These are phyloP conservation scores for Amylocystis lapponica DNA, from an alignment of 768 basidiomycete genomes.

Conservation along the genomic window DNA sequence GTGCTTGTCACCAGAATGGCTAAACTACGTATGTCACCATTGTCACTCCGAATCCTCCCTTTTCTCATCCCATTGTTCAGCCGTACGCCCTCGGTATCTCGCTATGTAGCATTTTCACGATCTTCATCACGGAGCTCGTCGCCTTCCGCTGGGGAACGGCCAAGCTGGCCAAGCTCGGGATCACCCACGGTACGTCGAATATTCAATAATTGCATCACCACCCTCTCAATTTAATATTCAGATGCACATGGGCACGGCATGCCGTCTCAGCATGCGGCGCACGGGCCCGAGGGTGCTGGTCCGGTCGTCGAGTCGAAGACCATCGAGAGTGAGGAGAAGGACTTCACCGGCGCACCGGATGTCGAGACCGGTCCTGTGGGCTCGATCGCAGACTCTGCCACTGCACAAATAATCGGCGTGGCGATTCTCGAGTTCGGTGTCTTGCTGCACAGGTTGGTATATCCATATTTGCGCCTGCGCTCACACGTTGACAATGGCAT, in stretches of 20 bases:
- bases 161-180: constrained; percentile 61
- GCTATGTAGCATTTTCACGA: constrained; percentile 72
- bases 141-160: constrained; percentile 85
- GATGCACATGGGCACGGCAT: constrained; percentile 64
- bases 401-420: constrained; percentile 78
- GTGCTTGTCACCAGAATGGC: constrained; percentile 71
- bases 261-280: constrained; percentile 52
- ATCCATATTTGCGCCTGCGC: neutral
- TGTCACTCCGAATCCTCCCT: neutral
- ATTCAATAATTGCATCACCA: neutral
- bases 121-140: constrained; percentile 81
- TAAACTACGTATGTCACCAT: constrained; percentile 54
- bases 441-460: constrained; percentile 67
- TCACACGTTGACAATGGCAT: neutral
- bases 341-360: neutral
- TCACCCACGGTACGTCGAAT: constrained; percentile 46
- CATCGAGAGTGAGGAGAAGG: constrained; percentile 1
- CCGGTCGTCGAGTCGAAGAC: neutral
- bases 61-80: constrained; percentile 31
- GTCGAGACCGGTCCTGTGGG: constrained; percentile 7
- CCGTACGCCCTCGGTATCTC: constrained; percentile 80
- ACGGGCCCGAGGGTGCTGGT: constrained; percentile 54
- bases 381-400: constrained; percentile 30
- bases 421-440: constrained; percentile 95
- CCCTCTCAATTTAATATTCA: constrained; percentile 17